Conservation (phyloP, 345 rosid genomes). For the Eutrema heterophyllum region DNA sequence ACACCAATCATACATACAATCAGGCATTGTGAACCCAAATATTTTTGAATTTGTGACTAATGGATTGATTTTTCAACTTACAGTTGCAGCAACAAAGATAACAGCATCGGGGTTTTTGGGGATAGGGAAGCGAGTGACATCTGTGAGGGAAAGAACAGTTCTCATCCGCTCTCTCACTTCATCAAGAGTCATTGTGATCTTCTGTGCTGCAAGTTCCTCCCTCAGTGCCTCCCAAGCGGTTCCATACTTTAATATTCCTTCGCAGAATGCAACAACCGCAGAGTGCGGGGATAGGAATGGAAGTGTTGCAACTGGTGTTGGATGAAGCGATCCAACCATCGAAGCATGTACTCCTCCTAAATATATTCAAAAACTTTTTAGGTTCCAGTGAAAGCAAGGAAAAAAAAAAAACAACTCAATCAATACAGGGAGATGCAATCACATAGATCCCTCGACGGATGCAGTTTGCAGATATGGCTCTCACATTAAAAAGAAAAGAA, state of each 20-base stretch:
- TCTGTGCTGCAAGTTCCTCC: slow-evolving; percentile 71
- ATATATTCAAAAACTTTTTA: slow-evolving; percentile 2
- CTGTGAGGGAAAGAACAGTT: slow-evolving; percentile 90
- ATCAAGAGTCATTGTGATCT: slow-evolving; percentile 79
- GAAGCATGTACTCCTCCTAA: slow-evolving; percentile 98
- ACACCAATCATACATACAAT: background rate
- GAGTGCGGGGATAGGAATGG: slow-evolving; percentile 98
- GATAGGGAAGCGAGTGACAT: slow-evolving; percentile 94
- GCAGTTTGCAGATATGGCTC: background rate
- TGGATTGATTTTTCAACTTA: slow-evolving; percentile 40
- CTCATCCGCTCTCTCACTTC: slow-evolving; percentile 92
- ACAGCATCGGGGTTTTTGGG: slow-evolving; percentile 83
- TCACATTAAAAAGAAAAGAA: background rate
- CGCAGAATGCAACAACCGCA: slow-evolving; percentile 99
- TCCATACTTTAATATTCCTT: slow-evolving; percentile 87
- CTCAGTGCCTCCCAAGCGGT: slow-evolving; percentile 99
- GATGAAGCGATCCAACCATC: slow-evolving; percentile 98
- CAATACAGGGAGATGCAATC: background rate
- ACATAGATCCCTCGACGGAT: background rate
- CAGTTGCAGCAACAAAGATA: slow-evolving; percentile 95
- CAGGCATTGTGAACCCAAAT: background rate
- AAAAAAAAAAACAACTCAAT: background rate
- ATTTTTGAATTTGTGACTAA: background rate
- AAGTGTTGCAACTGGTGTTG: slow-evolving; percentile 90
- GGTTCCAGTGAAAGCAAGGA: slow-evolving; percentile 24